Base-by-base conservation (phyloP, 2,329 filamentous ascomycete species). In the Colletotrichum cordylinicola region DNA sequence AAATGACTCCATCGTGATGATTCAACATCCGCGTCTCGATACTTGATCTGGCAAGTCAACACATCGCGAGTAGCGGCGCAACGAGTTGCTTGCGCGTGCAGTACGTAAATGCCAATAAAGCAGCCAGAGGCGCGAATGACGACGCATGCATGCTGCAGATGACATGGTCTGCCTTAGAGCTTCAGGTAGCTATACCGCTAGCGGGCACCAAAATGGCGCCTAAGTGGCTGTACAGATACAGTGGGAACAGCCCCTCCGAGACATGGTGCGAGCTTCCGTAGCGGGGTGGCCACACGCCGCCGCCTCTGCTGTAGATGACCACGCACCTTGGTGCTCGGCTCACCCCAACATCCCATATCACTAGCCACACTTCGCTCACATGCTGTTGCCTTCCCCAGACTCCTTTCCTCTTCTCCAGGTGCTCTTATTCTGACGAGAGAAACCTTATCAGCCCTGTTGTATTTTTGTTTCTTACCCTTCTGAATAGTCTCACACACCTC, bases 121-220 rank as follows among this genome's bases (percentile, higher is more conserved):
- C 37, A 67, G 43, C 55, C 37, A 64, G 48, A 55, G 70, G 70
- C 58, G 58, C 27, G 31, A 62, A 76, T 76, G 74, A 76, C 74
- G 72, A 76, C 74, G 74, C 74, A 71, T 76, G 74, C 66, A 75
- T 71, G 71, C 61, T 71, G 74, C 74, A 75, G 72, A 76, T 76
- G 74, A 76, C 74, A 75, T 76, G 74, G 65, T 61, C 62, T 37
- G 21, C 71, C 37, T 56, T 15, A 55, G 35, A 55, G 65, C 43
- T 39, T 13, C 48, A 35, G 71, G 74, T 76, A 76, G 71, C 66
- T 61, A 37, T 76, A 76, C 74, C 61, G 39, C 66, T 56, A 48
- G 12, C 12, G 27, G 29, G 21, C 74, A 67, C 74, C 66, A 67
- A 56, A 29, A 62, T 48, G 21, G 15, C 55, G 74, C 74, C 52